These are phyloP conservation scores for Starmera stellimalicola DNA, from an alignment of 1,139 yeast genomes.

Conservation along the genomic window DNA sequence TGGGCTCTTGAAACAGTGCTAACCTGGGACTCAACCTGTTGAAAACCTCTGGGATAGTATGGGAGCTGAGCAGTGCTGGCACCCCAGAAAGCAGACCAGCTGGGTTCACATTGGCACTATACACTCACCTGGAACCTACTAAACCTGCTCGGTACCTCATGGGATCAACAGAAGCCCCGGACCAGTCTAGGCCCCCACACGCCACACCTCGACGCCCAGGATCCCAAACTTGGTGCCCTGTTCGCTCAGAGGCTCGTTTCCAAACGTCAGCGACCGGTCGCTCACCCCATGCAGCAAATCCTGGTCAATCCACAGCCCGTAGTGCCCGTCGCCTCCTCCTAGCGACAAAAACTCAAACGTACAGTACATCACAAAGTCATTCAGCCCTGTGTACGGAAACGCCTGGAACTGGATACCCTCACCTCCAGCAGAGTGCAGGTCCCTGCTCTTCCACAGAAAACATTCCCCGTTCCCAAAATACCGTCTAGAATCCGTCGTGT, in stretches of 20 bases:
- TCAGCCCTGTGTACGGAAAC: conserved; percentile 80
- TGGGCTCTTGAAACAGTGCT: too few species aligned
- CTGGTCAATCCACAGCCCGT: conserved; percentile 84
- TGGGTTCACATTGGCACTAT: too few species aligned
- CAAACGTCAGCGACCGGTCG: conserved; percentile 74
- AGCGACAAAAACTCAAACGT: conserved; percentile 69
- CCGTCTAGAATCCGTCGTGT: conserved; percentile 58
- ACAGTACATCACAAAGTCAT: conserved; percentile 80
- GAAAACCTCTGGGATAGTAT: too few species aligned
- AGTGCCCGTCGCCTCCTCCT: conserved; percentile 91
- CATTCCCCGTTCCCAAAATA: conserved; percentile 95
- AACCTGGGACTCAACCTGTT: too few species aligned
- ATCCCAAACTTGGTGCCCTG: conserved; percentile 61
- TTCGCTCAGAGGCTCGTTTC: conserved; percentile 68
- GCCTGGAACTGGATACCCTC: conserved; percentile 53
- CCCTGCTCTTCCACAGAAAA: conserved; percentile 72
- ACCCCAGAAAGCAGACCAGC: too few species aligned
- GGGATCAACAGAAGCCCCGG: neutral
- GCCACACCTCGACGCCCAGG: conserved; percentile 81
- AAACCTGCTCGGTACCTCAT: neutral
- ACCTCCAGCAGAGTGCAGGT: conserved; percentile 20
- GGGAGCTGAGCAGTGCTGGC: too few species aligned
- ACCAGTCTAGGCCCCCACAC: conserved; percentile 33
- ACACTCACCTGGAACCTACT: too few species aligned
- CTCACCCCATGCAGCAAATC: conserved; percentile 70